Percentiles rank a stretch among this genome's conserved stretches.
phyloP scores from a whole-genome alignment of 306 rosid genomes.

The Dryas octopetala region DNA sequence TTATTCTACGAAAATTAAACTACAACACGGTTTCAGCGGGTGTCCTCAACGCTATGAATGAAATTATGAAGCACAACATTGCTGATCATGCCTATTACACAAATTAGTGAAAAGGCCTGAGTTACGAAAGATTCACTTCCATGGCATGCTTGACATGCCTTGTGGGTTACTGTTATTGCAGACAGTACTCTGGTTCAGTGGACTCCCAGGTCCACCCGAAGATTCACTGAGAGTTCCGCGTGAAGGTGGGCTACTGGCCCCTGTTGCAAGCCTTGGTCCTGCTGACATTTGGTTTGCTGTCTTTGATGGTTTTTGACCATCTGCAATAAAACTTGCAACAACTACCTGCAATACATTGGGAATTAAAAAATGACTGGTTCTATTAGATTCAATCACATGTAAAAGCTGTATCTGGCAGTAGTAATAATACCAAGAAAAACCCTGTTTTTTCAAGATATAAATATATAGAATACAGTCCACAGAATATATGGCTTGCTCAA shows the following conservation, averaged over 20 bases:
- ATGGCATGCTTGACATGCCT: slow-evolving; percentile 50
- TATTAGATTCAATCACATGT: neutral
- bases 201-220: slow-evolving; percentile 49
- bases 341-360: slow-evolving; percentile 47
- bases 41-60: slow-evolving; percentile 4
- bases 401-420: too few relatives aligned
- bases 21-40: slow-evolving; percentile 32
- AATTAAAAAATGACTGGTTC: neutral
- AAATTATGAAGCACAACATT: slow-evolving; percentile 6
- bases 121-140: slow-evolving; percentile 47
- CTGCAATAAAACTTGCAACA: slow-evolving; percentile 51
- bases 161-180: slow-evolving; percentile 53
- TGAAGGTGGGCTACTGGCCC: slow-evolving; percentile 42
- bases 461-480: too few relatives aligned
- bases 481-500: slow-evolving; percentile 32
- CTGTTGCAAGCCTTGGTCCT: slow-evolving; percentile 32
- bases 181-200: slow-evolving; percentile 39
- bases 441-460: slow-evolving; percentile 12
- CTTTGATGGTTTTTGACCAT: slow-evolving; percentile 45
- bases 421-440: too few relatives aligned
- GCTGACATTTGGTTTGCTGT: slow-evolving; percentile 25
- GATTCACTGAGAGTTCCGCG: slow-evolving; percentile 47
- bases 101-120: slow-evolving; percentile 21
- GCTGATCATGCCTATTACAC: slow-evolving; percentile 29
- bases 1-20: slow-evolving; percentile 24